phyloP scores from a whole-genome alignment of 2,329 filamentous ascomycete species.

The Aspergillus jensenii region DNA sequence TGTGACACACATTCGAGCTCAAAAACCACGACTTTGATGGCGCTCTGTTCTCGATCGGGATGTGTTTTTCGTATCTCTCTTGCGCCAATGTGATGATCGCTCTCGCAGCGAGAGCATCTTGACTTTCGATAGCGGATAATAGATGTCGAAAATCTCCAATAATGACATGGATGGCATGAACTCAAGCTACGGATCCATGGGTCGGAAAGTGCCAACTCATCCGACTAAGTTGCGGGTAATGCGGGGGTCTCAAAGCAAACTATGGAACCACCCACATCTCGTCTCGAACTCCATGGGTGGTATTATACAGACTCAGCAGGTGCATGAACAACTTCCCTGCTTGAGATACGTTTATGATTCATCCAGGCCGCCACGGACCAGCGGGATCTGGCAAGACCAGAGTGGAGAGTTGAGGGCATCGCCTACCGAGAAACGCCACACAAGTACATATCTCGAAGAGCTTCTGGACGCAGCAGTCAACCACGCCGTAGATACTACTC shows the following conservation, averaged over 20 bases:
- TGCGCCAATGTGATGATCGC: background rate
- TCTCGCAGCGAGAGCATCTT: background rate
- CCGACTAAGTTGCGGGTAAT: constrained; percentile 15
- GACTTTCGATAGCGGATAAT: background rate
- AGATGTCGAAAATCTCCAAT: background rate
- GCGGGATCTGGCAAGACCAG: background rate
- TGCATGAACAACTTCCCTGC: background rate
- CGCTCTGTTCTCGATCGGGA: background rate
- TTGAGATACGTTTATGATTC: background rate
- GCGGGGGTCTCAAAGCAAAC: constrained; percentile 13
- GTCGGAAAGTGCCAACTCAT: constrained; percentile 9
- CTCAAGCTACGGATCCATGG: background rate
- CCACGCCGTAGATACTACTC: background rate
- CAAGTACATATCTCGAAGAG: background rate
- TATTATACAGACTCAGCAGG: background rate
- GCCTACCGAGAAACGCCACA: background rate
- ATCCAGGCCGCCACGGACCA: background rate
- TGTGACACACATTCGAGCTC: background rate
- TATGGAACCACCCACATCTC: constrained; percentile 17
- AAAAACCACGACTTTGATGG: background rate
- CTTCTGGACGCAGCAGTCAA: background rate
- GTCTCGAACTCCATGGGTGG: constrained; percentile 9
- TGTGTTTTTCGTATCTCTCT: background rate
- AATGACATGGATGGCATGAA: background rate
- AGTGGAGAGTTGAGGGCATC: background rate